Evolutionary conservation across 768 basidiomycete species (phyloP), one percentile per base, ranked within the genome.

Genomic region (Mycena rosella): DNA sequence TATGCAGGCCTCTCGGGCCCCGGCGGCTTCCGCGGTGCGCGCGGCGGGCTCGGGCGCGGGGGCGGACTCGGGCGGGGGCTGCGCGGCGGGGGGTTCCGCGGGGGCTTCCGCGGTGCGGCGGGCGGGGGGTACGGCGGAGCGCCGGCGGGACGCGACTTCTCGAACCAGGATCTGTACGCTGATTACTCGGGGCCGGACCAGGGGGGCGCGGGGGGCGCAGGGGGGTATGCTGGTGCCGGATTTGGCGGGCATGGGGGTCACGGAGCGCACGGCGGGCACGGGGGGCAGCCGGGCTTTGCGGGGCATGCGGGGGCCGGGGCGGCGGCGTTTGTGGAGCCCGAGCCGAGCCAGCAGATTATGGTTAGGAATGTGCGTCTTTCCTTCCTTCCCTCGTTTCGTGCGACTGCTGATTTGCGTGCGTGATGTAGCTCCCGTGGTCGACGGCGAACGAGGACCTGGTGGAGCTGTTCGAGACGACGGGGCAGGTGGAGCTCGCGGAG

Each of bases 381-480:
- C 51, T 27, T 30, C 27, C 65, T 65, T 34, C 29, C 38, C 27
- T 15, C 24, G 15, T 26, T 40, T 38, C 42, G 26, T 18, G 29
- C 40, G 29, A 67, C 26, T n/a, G 52, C 51, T 64, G 18, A 52
- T 63, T 24, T n/a, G n/a, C n/a, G n/a, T n/a, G n/a, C n/a, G 18
- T 15, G 5, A 57, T 11, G 45, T 70, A 99, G 97, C 81, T 99
- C 20, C 97, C 97, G 1, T 99, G 96, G 96, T 98, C 97, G 13
- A 99, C 97, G 49, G 96, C 97, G 9, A 98, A 99, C 77, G 97
- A 99, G 77, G 97, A 99, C 77, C 83, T 99, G 48, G 96, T 99
- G 24, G 97, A 99, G 80, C 81, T 99, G 22, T 99, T 99, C 74
- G 96, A 98, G 83, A 99, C 97, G 36, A 98, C 96, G 0, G 97